phyloP scores from a whole-genome alignment of 2,329 filamentous ascomycete species.

The Fusarium pseudocircinatum region DNA sequence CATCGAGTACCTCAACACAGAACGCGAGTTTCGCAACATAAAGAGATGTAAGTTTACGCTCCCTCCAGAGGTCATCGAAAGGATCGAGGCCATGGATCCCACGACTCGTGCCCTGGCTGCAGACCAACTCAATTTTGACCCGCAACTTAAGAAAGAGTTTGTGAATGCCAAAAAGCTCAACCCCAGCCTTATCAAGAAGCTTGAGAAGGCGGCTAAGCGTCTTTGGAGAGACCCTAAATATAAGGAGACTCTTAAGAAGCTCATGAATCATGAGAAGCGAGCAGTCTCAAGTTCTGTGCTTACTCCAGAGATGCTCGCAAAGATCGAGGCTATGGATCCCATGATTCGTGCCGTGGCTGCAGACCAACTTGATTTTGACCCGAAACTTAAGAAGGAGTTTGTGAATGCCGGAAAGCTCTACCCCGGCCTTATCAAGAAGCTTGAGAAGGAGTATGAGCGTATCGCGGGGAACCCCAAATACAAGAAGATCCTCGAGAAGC shows the following conservation, averaged over 20 bases:
- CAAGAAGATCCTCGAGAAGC: background rate
- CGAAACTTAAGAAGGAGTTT: background rate
- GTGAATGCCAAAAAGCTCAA: background rate
- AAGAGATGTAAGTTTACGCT: background rate
- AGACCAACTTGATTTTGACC: background rate
- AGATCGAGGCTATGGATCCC: background rate
- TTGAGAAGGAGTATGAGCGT: slow-evolving; percentile 8
- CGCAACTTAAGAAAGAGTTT: background rate
- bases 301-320: background rate
- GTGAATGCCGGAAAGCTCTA: background rate
- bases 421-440: background rate
- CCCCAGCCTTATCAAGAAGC: background rate
- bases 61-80: background rate
- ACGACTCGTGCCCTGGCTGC: background rate
- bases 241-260: background rate
- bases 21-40: background rate
- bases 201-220: background rate
- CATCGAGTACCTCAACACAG: background rate
- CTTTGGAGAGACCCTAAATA: background rate
- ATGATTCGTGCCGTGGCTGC: background rate
- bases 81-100: background rate
- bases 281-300: background rate
- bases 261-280: background rate
- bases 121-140: background rate
- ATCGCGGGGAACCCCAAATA: background rate